Evolutionary conservation across 345 rosid genomes (phyloP).

Genomic region (sweet orange (Citrus sinensis)): DNA sequence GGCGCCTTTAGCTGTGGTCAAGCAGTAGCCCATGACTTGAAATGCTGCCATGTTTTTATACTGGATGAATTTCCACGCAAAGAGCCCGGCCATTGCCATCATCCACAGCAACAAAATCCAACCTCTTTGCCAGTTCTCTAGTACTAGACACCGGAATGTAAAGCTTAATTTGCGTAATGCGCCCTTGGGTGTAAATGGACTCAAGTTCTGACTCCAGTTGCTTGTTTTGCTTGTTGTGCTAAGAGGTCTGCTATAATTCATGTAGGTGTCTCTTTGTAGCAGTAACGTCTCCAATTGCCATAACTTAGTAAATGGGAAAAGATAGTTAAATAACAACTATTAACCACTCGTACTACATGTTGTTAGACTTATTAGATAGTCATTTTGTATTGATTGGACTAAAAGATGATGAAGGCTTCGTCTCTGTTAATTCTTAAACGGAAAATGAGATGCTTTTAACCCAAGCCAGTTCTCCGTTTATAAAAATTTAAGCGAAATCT

Average conservation of each 20-base stretch:
- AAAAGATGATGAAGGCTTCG: no score
- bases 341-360: no score
- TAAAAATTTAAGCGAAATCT: no score
- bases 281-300: conserved; percentile 97
- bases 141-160: conserved; percentile 43
- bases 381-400: no score
- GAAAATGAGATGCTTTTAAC: no score
- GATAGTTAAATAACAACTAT: not conserved
- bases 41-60: conserved; percentile 71
- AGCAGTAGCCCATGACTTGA: conserved; percentile 83
- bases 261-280: conserved; percentile 78
- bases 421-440: no score
- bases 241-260: conserved; percentile 86
- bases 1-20: conserved; percentile 86
- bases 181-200: conserved; percentile 38
- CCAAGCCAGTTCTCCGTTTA: no score
- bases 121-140: conserved; percentile 83
- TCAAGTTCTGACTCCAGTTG: conserved; percentile 59
- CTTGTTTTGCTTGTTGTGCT: conserved; percentile 58
- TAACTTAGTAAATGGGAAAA: conserved; percentile 38
- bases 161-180: conserved; percentile 31
- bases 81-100: conserved; percentile 56
- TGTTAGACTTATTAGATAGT: not conserved
- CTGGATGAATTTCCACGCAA: conserved; percentile 82
- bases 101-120: conserved; percentile 77